Percentiles rank a stretch among this genome's conserved stretches.
These are phyloP conservation scores for Lactifluus piperatus DNA, from an alignment of 768 basidiomycete genomes.

Conservation along the genomic window DNA sequence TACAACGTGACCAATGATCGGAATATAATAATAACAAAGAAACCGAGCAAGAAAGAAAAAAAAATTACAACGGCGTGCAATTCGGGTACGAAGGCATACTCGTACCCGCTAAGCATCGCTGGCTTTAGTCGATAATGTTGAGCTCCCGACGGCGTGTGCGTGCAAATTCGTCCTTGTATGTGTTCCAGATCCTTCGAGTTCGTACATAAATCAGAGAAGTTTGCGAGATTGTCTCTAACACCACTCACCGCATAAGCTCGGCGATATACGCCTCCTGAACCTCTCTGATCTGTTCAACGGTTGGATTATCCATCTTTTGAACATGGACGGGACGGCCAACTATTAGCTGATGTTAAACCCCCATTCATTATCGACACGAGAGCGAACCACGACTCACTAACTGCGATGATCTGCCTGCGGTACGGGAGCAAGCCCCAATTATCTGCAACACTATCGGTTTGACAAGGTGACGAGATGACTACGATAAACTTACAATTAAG, in stretches of 20 bases:
- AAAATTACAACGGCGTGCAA: not conserved
- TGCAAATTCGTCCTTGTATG: conserved; percentile 91
- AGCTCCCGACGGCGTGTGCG: conserved; percentile 70
- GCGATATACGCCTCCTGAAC: conserved; percentile 85
- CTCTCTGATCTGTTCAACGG: conserved; percentile 67
- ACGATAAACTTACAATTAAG: conserved; percentile 69
- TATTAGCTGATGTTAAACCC: conserved; percentile 26
- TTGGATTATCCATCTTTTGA: conserved; percentile 67
- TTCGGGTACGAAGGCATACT: not conserved
- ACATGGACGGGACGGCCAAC: conserved; percentile 88
- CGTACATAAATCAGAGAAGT: not conserved
- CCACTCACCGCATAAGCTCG: conserved; percentile 74
- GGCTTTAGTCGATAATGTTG: conserved; percentile 60
- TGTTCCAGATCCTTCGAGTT: conserved; percentile 80
- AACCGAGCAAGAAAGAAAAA: not conserved
- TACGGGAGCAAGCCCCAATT: conserved; percentile 95
- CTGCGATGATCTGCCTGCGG: conserved; percentile 89
- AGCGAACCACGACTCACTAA: conserved; percentile 54
- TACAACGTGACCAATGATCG: not conserved
- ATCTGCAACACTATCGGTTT: conserved; percentile 41
- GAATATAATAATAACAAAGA: not conserved
- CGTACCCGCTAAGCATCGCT: not conserved
- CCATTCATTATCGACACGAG: not conserved
- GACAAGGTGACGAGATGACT: not conserved
- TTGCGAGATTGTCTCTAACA: not conserved